Percentiles rank a stretch among this genome's conserved stretches.
Evolutionary conservation across 2,329 filamentous ascomycete species (phyloP).

Genomic region (Tolypocladium nubicola): DNA sequence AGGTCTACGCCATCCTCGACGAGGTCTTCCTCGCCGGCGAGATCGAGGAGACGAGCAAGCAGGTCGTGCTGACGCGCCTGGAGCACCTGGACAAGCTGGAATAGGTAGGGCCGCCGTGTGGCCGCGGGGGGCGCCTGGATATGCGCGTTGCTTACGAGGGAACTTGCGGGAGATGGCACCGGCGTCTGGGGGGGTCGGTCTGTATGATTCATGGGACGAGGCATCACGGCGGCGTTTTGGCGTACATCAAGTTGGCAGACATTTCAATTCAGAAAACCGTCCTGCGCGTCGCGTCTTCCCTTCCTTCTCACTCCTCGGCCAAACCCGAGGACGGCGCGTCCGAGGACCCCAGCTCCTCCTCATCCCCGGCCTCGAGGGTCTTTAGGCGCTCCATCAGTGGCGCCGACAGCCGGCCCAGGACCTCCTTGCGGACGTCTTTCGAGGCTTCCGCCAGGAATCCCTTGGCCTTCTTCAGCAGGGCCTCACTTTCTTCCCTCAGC

Average conservation of each 20-base stretch:
- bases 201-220: neutral
- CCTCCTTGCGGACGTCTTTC: too few relatives aligned
- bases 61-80: conserved; percentile 86
- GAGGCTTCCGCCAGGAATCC: conserved; percentile 1
- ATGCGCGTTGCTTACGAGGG: neutral
- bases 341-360: too few relatives aligned
- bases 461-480: neutral
- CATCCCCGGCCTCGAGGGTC: too few relatives aligned
- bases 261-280: neutral
- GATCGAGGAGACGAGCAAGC: conserved; percentile 98
- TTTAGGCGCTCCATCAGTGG: too few relatives aligned
- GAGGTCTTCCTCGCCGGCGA: conserved; percentile 97
- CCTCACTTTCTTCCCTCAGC: too few relatives aligned
- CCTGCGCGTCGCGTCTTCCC: too few relatives aligned
- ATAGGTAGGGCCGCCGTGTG: conserved; percentile 5
- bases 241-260: neutral
- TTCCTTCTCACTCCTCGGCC: too few relatives aligned
- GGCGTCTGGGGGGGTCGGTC: neutral
- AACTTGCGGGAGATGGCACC: neutral
- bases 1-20: conserved; percentile 95
- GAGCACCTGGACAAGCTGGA: conserved; percentile 97
- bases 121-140: neutral
- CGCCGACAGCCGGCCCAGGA: too few relatives aligned
- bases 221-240: neutral
- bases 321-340: too few relatives aligned